Percentiles rank a stretch among this genome's conserved stretches.
These are phyloP conservation scores for Infundibulicybe gibba DNA, from an alignment of 768 basidiomycete species.

Conservation along the genomic window DNA sequence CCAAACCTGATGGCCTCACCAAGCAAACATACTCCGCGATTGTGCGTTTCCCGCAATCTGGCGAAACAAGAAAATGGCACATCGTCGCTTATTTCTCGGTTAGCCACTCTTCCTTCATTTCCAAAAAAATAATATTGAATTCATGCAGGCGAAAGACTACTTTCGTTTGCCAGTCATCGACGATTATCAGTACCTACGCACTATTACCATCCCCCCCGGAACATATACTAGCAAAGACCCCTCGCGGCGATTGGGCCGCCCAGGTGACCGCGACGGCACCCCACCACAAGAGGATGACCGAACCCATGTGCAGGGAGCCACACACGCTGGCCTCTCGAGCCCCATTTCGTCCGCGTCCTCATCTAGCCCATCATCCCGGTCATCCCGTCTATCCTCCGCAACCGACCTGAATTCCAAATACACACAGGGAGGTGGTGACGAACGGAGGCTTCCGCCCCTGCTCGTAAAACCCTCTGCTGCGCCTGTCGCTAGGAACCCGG, in stretches of 20 bases:
- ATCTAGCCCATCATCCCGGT: conserved; percentile 9
- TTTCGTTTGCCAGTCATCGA: conserved; percentile 68
- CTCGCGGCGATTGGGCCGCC: conserved; percentile 34
- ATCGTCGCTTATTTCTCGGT: conserved; percentile 82
- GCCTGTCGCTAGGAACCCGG: too few species aligned
- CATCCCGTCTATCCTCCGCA: conserved; percentile 9
- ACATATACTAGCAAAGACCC: conserved; percentile 71
- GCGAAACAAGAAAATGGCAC: conserved; percentile 72
- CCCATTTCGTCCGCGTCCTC: conserved; percentile 9
- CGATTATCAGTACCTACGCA: conserved; percentile 69
- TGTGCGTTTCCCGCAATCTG: conserved; percentile 58
- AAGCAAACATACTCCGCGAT: conserved; percentile 84
- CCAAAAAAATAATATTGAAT: background rate
- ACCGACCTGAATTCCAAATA: conserved; percentile 7
- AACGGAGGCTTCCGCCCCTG: background rate
- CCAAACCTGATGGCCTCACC: conserved; percentile 75
- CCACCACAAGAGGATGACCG: conserved; percentile 29
- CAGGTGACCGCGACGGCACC: conserved; percentile 40
- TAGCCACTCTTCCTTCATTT: conserved; percentile 14
- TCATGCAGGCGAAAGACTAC: conserved; percentile 63
- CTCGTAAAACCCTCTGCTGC: too few species aligned
- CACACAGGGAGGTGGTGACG: background rate
- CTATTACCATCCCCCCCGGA: conserved; percentile 62
- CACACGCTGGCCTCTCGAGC: conserved; percentile 5
- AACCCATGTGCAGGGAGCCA: too few species aligned